Conservation (phyloP, 495 filamentous ascomycete species). For the Aspergillus nidulans region DNA sequence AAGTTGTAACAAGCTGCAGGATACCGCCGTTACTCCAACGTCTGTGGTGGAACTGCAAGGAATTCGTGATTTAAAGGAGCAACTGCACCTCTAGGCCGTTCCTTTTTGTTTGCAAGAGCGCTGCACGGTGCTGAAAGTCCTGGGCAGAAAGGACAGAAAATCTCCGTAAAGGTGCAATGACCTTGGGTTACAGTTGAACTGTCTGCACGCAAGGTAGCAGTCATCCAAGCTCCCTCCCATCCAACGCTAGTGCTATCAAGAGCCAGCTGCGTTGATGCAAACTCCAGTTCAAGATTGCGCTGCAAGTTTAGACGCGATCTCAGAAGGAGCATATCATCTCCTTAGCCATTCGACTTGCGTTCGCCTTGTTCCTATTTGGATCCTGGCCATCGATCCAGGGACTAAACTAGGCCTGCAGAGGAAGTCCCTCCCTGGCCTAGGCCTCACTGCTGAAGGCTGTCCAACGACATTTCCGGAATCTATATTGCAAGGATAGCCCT, state of each 20-base stretch:
- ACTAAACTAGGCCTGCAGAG: not conserved
- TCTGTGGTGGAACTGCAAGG: constrained; percentile 36
- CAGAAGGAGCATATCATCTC: not conserved
- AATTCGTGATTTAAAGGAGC: constrained; percentile 6
- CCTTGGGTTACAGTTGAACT: constrained; percentile 10
- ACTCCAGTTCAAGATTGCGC: not conserved
- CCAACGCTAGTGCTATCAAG: not conserved
- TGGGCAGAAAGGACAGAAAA: not conserved
- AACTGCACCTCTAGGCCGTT: constrained; percentile 2
- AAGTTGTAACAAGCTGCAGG: constrained; percentile 25
- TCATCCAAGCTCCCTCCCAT: not conserved
- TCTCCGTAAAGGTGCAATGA: constrained; percentile 1
- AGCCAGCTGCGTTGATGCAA: not conserved
- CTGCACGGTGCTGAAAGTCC: not conserved
- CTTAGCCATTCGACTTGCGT: not conserved
- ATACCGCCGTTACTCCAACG: constrained; percentile 36
- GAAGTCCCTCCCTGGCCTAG: constrained; percentile 7
- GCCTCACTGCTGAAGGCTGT: constrained; percentile 13
- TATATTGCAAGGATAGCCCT: constrained; percentile 29
- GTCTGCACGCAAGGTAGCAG: constrained; percentile 4
- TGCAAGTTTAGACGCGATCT: not conserved
- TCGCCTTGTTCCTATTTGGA: not conserved
- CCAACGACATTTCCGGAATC: constrained; percentile 37
- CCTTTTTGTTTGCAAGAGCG: not conserved
- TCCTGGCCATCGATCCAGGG: not conserved